Evolutionary conservation across 23 red algal genomes (phyloP), one percentile per base, ranked within the genome.

Genomic region (Rhodosorus marinus): DNA sequence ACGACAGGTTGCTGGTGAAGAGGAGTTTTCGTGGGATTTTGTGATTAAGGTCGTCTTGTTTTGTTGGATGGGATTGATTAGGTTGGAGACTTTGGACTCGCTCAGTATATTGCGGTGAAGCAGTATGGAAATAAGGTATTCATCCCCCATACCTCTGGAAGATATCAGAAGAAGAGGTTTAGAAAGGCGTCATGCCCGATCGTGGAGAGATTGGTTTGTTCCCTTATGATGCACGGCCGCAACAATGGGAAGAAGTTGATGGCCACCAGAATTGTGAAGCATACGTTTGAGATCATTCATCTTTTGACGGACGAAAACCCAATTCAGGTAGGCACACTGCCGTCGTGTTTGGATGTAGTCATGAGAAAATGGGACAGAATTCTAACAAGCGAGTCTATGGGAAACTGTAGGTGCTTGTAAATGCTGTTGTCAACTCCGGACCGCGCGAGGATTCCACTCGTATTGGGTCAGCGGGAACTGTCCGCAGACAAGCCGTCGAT

Each of bases 231-330:
- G 78, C 80, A 98, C 49, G 90, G 90, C 6, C 57, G 90, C 33
- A 98, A 98, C 65, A 98, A 98, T 33, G 90, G 90, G 2, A 98
- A 98, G 70, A 98, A 98, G 64, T 64, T 98, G 55, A 98, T 98
- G 90, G 90, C 90, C 2, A 66, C 77, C 2, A 68, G 90, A 35
- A 98, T 98, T 57, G 90, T 98, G 54, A 98, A 98, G 60, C 90
- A 98, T 50, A 61, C 61, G 24, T 98, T 98, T 51, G 90, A 98
- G 35, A 98, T 98, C 70, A 98, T 98, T 32, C 90, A 98, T 49
- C 54, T 98, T 59, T 77, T 98, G 21, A 85, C 80, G 6, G 90
- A 85, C 45, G 61, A 84, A 58, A 98, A 98, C 67, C 90, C 90
- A 24, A 72, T 98, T n/a, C 72, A 77, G 51, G 59, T 64, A 64